Base-by-base conservation (phyloP, 1,284 basidiomycete genomes). In the Somion occarium region DNA sequence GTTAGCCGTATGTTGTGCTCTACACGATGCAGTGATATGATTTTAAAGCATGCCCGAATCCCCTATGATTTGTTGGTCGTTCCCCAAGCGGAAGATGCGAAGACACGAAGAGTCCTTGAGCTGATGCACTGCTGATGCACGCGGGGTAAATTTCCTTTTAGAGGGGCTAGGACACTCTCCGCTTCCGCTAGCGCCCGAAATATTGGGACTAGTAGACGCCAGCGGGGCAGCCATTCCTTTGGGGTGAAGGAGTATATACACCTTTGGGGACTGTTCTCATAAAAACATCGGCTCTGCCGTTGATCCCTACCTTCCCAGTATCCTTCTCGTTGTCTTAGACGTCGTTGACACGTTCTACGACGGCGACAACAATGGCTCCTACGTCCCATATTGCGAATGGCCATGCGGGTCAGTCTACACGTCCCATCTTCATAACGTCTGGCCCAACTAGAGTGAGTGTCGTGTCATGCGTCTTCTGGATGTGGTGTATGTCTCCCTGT, bases 401-500 rank as follows among this genome's bases (percentile, higher is more conserved):
- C 46, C 39, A 46, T 46, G 55, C 57, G 48, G 51, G 51, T 50
- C 51, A 56, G 50, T 58, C 74, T 56, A 78, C 75, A 61, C 82
- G 86, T 64, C 86, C 86, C 57, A 69, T 89, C 60, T 74, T 83
- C 56, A 70, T 88, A 53, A 71, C 80, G 54, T 66, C 77, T 48
- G 79, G 79, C 56, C 73, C 78, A 62, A 73, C 77, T 74, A 85
- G 85, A 78, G 86, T 89, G 64, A 65, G 61, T 76, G 50, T 30
- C 48, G 39, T 41, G 54, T 61, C 55, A 50, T 37, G 54, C 55
- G 51, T 55, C 43, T 46, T 12, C 9, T 34, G 20, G 25, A 37
- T n/a, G n/a, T n/a, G n/a, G n/a, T n/a, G n/a, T n/a, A n/a, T n/a
- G n/a, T n/a, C n/a, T n/a, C n/a, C n/a, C n/a, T n/a, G n/a, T n/a